Evolutionary conservation across 306 rosid genomes (phyloP).

Genomic region (Purshia tridentata): DNA sequence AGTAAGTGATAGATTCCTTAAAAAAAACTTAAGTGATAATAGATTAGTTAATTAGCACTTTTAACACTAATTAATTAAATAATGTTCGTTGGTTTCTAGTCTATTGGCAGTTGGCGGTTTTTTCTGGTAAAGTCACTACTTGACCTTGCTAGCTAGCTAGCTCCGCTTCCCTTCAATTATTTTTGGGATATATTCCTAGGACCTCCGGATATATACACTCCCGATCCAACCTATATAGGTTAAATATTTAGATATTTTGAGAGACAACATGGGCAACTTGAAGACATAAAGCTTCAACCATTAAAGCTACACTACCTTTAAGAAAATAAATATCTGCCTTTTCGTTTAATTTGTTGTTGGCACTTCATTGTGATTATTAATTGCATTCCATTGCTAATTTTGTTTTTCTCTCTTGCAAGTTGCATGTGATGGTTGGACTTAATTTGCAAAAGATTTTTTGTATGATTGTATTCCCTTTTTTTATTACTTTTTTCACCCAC

Average conservation of each 20-base stretch:
- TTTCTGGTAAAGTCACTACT: conserved; percentile 56
- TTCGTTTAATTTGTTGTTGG: not conserved
- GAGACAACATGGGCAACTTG: not conserved
- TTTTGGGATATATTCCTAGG: conserved; percentile 26
- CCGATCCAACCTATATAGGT: conserved; percentile 18
- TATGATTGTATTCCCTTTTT: not conserved
- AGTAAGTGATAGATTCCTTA: too few relatives aligned
- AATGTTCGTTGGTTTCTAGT: conserved; percentile 31
- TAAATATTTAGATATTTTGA: conserved; percentile 14
- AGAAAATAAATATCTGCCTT: not conserved
- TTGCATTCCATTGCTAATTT: not conserved
- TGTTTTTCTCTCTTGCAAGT: not conserved
- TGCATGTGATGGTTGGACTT: not conserved
- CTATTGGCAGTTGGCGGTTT: conserved; percentile 60
- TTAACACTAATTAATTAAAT: conserved; percentile 11
- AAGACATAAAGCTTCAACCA: not conserved
- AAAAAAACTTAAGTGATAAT: not conserved
- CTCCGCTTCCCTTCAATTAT: conserved; percentile 36
- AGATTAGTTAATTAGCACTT: conserved; percentile 14
- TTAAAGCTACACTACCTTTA: not conserved
- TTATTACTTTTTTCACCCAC: too few relatives aligned
- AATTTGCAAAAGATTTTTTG: not conserved
- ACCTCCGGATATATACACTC: conserved; percentile 35
- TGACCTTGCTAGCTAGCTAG: conserved; percentile 14
- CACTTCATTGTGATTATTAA: not conserved